A percentile compares a stretch with the other conserved stretches of the same genome.
Evolutionary conservation across 495 filamentous ascomycete species (phyloP).

Genomic region (Tuber calosporum): DNA sequence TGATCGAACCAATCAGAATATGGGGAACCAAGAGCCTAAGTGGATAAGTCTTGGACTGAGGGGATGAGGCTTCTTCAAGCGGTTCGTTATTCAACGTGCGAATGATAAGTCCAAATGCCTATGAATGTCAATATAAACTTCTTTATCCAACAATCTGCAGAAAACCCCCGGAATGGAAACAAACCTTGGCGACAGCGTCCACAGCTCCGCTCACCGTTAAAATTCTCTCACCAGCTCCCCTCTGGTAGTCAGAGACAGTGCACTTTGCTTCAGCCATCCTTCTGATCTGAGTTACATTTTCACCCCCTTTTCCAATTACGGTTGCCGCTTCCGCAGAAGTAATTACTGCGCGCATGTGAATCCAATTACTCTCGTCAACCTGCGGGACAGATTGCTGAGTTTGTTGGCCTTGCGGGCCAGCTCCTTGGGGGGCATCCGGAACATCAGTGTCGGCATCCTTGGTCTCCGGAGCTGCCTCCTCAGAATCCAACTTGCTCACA

Average conservation of each 20-base stretch:
- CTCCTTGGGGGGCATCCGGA: constrained; percentile 60
- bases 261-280: constrained; percentile 90
- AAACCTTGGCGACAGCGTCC: constrained; percentile 93
- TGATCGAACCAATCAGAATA: constrained; percentile 96
- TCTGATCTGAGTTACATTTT: constrained; percentile 93
- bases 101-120: constrained; percentile 98
- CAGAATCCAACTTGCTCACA: constrained; percentile 42
- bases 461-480: constrained; percentile 51
- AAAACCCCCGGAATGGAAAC: constrained; percentile 34
- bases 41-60: constrained; percentile 94
- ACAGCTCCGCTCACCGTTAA: constrained; percentile 92
- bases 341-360: constrained; percentile 92
- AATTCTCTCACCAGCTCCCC: constrained; percentile 93
- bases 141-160: constrained; percentile 7
- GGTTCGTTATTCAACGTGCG: constrained; percentile 96
- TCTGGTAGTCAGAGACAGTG: constrained; percentile 95
- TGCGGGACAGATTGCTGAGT: constrained; percentile 49
- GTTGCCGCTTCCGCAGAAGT: constrained; percentile 95
- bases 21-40: constrained; percentile 92
- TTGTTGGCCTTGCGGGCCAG: constrained; percentile 45
- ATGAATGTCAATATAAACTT: constrained; percentile 19
- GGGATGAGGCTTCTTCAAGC: constrained; percentile 72
- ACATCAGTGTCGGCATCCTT: constrained; percentile 62
- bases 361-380: constrained; percentile 89
- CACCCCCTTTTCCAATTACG: constrained; percentile 95